Percentiles rank a stretch among this genome's conserved stretches.
Conservation (phyloP, 1,284 basidiomycete species). For the Sporisorium sorghi region DNA sequence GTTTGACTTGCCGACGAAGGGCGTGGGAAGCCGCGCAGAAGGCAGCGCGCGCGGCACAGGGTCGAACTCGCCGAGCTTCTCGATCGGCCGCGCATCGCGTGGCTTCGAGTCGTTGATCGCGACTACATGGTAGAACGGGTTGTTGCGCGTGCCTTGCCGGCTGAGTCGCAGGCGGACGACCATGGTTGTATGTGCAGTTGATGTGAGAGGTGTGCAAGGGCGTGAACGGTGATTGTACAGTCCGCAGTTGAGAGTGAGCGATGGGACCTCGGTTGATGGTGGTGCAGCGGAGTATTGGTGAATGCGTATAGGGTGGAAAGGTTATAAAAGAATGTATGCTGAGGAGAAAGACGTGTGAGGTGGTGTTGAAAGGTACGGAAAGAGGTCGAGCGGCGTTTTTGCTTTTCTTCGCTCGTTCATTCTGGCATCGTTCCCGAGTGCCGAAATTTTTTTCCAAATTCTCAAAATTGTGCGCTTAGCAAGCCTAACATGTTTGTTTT, state of each 20-base stretch:
- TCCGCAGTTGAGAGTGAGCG: too few relatives aligned
- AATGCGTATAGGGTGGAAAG: not conserved
- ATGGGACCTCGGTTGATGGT: too few relatives aligned
- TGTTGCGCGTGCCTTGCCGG: conserved; percentile 82
- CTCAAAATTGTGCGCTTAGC: not conserved
- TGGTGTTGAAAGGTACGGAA: not conserved
- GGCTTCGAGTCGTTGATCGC: conserved; percentile 81
- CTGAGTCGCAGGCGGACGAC: conserved; percentile 86
- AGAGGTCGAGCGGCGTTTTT: not conserved
- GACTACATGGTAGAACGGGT: conserved; percentile 86
- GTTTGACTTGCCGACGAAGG: conserved; percentile 11
- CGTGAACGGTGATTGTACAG: too few relatives aligned
- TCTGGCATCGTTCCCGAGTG: conserved; percentile 17
- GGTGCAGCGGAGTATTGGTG: too few relatives aligned
- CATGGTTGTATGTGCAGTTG: too few relatives aligned
- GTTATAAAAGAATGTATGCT: not conserved
- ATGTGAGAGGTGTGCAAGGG: too few relatives aligned
- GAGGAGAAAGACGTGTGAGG: not conserved
- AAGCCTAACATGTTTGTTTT: not conserved
- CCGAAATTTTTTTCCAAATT: conserved; percentile 4
- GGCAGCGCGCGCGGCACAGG: conserved; percentile 72
- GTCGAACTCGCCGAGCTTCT: conserved; percentile 88
- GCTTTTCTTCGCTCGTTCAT: conserved; percentile 6
- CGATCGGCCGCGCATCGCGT: conserved; percentile 88
- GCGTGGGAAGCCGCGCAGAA: conserved; percentile 14